Evolutionary conservation across 2,329 filamentous ascomycete species (phyloP).

Genomic region (Tympanopsis confertula): DNA sequence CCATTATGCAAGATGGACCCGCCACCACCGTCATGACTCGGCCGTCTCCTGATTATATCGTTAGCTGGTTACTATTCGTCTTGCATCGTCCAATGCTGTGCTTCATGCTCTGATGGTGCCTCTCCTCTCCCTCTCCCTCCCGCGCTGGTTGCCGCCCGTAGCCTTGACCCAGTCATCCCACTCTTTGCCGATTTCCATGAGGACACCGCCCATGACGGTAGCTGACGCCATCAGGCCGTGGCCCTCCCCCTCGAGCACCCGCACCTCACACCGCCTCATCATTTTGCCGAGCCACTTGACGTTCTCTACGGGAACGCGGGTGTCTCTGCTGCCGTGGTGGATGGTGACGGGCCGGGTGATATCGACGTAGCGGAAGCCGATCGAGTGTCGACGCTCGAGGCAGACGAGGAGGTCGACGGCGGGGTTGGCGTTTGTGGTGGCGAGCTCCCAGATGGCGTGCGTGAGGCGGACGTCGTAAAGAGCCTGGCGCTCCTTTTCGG

Average conservation of each 20-base stretch:
- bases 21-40: too few species aligned
- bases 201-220: constrained; percentile 80
- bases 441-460: constrained; percentile 89
- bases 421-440: constrained; percentile 83
- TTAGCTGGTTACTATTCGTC: too few species aligned
- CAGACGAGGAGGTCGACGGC: constrained; percentile 88
- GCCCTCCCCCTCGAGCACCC: constrained; percentile 80
- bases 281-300: constrained; percentile 87
- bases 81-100: too few species aligned
- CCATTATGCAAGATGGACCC: too few species aligned
- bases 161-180: constrained; percentile 78
- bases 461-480: constrained; percentile 79
- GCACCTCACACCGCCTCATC: constrained; percentile 86
- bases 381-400: constrained; percentile 77
- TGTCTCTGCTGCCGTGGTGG: constrained; percentile 84
- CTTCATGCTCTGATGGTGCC: not conserved
- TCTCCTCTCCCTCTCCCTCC: constrained; percentile 11
- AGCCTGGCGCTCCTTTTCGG: constrained; percentile 60
- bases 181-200: constrained; percentile 87
- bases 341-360: constrained; percentile 86
- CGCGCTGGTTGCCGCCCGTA: constrained; percentile 23
- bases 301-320: constrained; percentile 86
- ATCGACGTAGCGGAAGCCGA: constrained; percentile 94
- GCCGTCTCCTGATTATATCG: too few species aligned
- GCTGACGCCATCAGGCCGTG: constrained; percentile 95